Base-by-base conservation (phyloP, 495 filamentous ascomycete species). In the Aspergillus coremiiformis region DNA sequence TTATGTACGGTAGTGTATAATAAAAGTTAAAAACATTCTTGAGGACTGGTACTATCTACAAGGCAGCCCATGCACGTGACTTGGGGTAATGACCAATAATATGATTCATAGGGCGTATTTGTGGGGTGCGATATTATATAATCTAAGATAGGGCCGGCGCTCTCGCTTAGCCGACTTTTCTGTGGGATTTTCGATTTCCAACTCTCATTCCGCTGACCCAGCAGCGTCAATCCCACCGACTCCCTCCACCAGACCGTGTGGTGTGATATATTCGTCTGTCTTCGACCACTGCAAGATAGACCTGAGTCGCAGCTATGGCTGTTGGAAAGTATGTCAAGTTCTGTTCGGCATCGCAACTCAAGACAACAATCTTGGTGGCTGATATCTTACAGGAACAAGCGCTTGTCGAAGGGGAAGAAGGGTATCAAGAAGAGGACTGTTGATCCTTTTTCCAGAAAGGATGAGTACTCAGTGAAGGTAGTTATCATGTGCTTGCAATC, bases 331-430 rank as follows among this genome's bases (percentile, higher is more conserved):
- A 77, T 78, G 86, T 79, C 15, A 52, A n/a, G 33, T 27, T 23
- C 47, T 39, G 35, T 17, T 47, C 14, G 32, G 30, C 21, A 42
- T 35, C 20, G 21, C 22, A 47, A 44, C 39, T 9, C 47, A 10
- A 7, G 10, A 37, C 35, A 41, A 44, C 48, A 47, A 47, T 15
- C 24, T 39, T 43, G 7, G 51, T 62, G 49, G 35, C 59, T 67
- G 43, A 65, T 63, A 26, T 56, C 49, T 55, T 27, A 14, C 67
- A 98, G 94, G 87, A 98, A 98, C 83, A 97, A 98, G 89, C 87
- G 93, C 75, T 83, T 98, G 79, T 97, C 93, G 46, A 98, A 98
- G 82, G 94, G 93, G 80, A 98, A 98, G 89, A 98, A 98, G 84
- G 93, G 93, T 72, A 84, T 98, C 66, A 98, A 98, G 89, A 98